phyloP scores from a whole-genome alignment of 768 basidiomycete species.

The Rossbeevera mucosa region DNA sequence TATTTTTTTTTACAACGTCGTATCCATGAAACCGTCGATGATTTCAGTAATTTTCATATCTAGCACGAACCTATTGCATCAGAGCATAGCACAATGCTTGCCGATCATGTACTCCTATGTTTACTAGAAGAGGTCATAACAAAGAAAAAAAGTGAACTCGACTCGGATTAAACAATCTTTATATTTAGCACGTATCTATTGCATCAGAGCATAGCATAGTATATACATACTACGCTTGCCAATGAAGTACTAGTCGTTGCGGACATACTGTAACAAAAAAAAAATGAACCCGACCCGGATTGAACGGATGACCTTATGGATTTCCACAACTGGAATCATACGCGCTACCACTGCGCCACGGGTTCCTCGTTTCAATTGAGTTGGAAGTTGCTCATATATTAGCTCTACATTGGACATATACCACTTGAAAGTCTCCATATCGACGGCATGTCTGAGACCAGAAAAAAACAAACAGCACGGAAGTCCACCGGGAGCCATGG shows the following conservation, averaged over 20 bases:
- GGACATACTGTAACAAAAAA: too few relatives aligned
- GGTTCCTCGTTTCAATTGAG: slow-evolving; percentile 17
- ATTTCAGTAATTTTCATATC: slow-evolving; percentile 10
- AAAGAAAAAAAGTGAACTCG: too few relatives aligned
- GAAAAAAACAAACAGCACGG: slow-evolving; percentile 19
- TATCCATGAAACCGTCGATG: slow-evolving; percentile 16
- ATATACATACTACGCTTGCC: slow-evolving; percentile 5
- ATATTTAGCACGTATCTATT: slow-evolving; percentile 19
- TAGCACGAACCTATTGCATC: slow-evolving; percentile 20
- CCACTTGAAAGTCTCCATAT: too few relatives aligned
- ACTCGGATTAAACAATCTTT: too few relatives aligned
- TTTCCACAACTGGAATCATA: slow-evolving; percentile 35
- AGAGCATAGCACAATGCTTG: too few relatives aligned
- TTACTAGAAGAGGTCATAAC: too few relatives aligned
- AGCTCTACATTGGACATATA: not conserved
- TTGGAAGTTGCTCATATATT: not conserved
- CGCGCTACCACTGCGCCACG: slow-evolving; percentile 39
- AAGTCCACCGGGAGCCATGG: slow-evolving; percentile 16
- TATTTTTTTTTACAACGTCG: slow-evolving; percentile 1
- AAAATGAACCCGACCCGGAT: slow-evolving; percentile 40
- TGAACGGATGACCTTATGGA: slow-evolving; percentile 47
- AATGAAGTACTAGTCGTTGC: too few relatives aligned
- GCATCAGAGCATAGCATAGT: slow-evolving; percentile 11
- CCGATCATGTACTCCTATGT: too few relatives aligned
- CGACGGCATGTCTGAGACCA: slow-evolving; percentile 6